A percentile compares a stretch with the other conserved stretches of the same genome.
These are phyloP conservation scores for Globisporangium orthogonon DNA, from an alignment of 352 stramenopile genomes.

Conservation along the genomic window DNA sequence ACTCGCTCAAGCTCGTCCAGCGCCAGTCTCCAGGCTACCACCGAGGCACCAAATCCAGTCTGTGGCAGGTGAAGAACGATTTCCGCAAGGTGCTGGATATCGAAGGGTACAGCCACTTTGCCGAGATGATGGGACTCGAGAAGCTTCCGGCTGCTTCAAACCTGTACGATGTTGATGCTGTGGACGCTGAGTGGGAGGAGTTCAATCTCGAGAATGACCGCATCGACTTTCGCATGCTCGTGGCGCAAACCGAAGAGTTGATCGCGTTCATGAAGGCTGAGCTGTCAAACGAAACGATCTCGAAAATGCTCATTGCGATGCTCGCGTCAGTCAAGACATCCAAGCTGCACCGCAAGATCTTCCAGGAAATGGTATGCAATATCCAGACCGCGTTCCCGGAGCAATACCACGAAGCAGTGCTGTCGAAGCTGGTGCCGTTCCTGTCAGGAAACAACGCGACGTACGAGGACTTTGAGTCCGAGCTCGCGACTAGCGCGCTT, in stretches of 20 bases:
- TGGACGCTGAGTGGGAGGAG: slow-evolving; percentile 82
- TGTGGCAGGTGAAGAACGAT: slow-evolving; percentile 81
- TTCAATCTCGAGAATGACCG: slow-evolving; percentile 84
- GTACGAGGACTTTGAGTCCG: slow-evolving; percentile 69
- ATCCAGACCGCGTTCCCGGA: slow-evolving; percentile 73
- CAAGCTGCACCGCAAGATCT: slow-evolving; percentile 84
- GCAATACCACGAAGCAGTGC: slow-evolving; percentile 49
- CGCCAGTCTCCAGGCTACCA: slow-evolving; percentile 37
- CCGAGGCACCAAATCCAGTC: slow-evolving; percentile 57
- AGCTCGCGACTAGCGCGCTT: slow-evolving; percentile 42
- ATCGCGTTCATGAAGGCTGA: slow-evolving; percentile 56
- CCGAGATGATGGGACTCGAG: slow-evolving; percentile 74
- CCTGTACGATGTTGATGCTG: slow-evolving; percentile 20
- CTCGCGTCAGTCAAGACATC: slow-evolving; percentile 80
- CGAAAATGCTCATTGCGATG: slow-evolving; percentile 82
- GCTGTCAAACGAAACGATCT: slow-evolving; percentile 69
- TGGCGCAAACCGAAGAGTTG: slow-evolving; percentile 58
- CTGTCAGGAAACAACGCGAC: slow-evolving; percentile 73
- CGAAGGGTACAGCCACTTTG: slow-evolving; percentile 61
- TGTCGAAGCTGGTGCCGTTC: slow-evolving; percentile 68
- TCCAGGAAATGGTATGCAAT: slow-evolving; percentile 86
- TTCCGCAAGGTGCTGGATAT: slow-evolving; percentile 75
- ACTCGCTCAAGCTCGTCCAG: slow-evolving; percentile 76
- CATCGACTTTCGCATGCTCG: slow-evolving; percentile 80
- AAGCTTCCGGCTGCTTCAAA: slow-evolving; percentile 12